Evolutionary conservation across 1,284 basidiomycete species (phyloP), one percentile per base, ranked within the genome.

Genomic region (Heterobasidion irregulare): DNA sequence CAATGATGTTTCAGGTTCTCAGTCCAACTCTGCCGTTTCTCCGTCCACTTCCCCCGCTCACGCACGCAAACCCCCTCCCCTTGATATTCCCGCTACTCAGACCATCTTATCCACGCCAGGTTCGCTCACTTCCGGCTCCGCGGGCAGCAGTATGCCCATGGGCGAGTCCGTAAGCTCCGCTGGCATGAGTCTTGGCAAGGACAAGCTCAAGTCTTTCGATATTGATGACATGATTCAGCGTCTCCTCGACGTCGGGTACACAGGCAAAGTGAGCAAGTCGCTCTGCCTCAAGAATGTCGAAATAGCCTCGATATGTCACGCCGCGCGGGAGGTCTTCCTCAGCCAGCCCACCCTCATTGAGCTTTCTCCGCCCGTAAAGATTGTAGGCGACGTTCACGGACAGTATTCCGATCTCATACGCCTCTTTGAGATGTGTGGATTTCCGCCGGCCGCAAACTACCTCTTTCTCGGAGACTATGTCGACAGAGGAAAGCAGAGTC

Each of bases 381-480:
- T 99, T 61, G 96, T 99, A 13, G 97, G 97, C 34, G 97, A 99
- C 72, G 95, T 98, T 3, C 97, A 99, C 69, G 97, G 97, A 5
- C 95, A 98, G 73, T 99, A 98, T 72, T 94, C 92, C 57, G 97
- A 99, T 76, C 84, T 99, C 65, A 96, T 99, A 64, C 87, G 97
- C 54, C 75, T 99, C 57, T 99, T 99, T 68, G 97, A 99, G 72
- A 98, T 98, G 95, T 98, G 97, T 66, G 97, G 97, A 12, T 99
- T 98, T 72, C 97, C 97, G 19, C 97, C 97, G 3, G 82, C 89
- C 8, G 89, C 95, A 60, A 99, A 99, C 70, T 99, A 99, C 71
- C 89, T 99, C 58, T 99, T 99, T 78, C 80, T 98, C 36, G 96
- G 96, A 52, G 96, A 99, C 75, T 99, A 99, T 65, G 97, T 99